phyloP scores from a whole-genome alignment of 1,284 basidiomycete species.

The Porogramme epimiltina region DNA sequence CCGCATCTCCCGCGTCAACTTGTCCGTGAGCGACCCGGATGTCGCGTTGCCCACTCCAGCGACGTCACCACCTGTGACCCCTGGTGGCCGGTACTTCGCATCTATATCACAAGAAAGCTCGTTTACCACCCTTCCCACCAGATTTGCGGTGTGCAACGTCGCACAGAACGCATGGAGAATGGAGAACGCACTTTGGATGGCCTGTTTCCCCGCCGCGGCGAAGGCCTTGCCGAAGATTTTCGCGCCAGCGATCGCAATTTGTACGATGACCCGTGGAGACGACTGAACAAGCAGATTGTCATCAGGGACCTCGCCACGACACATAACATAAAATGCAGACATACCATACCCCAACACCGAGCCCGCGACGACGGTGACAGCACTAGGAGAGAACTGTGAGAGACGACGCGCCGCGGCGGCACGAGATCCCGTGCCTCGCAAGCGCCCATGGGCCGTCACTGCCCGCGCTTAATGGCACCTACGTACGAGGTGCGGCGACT shows the following conservation, averaged over 20 bases:
- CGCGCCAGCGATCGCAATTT: conserved; percentile 80
- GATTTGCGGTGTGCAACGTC: background rate
- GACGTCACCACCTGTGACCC: conserved; percentile 58
- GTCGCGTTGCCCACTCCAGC: conserved; percentile 75
- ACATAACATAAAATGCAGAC: background rate
- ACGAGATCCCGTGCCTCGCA: conserved; percentile 1
- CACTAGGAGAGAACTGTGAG: conserved; percentile 18
- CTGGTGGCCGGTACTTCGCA: conserved; percentile 77
- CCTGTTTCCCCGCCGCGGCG: conserved; percentile 89
- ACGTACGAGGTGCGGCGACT: no score
- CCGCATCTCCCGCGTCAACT: conserved; percentile 78
- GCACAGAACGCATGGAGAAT: background rate
- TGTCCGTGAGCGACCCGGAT: conserved; percentile 74
- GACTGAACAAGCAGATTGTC: conserved; percentile 48
- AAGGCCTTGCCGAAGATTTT: conserved; percentile 93
- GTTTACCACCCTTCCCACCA: background rate
- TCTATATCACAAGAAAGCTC: conserved; percentile 36
- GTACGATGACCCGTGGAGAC: conserved; percentile 76
- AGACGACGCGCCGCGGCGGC: conserved; percentile 11
- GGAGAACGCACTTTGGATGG: conserved; percentile 43
- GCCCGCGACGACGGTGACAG: conserved; percentile 20
- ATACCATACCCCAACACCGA: conserved; percentile 17
- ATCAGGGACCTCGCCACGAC: background rate
- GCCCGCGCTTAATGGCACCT: no score
- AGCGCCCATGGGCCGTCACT: background rate